phyloP scores from a whole-genome alignment of 371 early-diverging fungal genomes.

The Lichtheimia ramosa region DNA sequence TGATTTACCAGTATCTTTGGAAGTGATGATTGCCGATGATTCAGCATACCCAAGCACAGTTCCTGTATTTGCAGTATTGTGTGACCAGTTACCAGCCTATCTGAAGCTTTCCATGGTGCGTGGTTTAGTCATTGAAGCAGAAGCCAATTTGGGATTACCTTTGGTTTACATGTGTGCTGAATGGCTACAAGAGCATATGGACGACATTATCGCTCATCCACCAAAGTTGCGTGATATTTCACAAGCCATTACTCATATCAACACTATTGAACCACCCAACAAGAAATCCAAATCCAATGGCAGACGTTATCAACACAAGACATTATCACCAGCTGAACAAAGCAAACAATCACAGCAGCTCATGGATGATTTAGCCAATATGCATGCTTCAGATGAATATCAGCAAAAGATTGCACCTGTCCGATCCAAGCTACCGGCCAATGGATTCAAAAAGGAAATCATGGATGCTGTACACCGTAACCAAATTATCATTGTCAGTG shows the following conservation, averaged over 20 bases:
- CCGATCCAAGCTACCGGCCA: slow-evolving; percentile 69
- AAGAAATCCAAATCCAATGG: slow-evolving; percentile 11
- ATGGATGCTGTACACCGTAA: slow-evolving; percentile 49
- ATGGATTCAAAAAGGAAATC: slow-evolving; percentile 56
- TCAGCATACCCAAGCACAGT: slow-evolving; percentile 64
- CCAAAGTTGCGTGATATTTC: slow-evolving; percentile 59
- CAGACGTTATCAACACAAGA: not conserved
- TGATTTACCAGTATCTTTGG: slow-evolving; percentile 37
- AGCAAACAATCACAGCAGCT: slow-evolving; percentile 17
- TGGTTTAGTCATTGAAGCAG: slow-evolving; percentile 56
- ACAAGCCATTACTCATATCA: slow-evolving; percentile 27
- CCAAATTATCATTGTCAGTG: slow-evolving; percentile 65
- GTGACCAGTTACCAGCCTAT: slow-evolving; percentile 69
- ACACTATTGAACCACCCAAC: not conserved
- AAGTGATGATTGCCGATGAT: slow-evolving; percentile 53
- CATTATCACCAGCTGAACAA: slow-evolving; percentile 6
- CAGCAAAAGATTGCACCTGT: slow-evolving; percentile 42
- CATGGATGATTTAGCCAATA: slow-evolving; percentile 22
- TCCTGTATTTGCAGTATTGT: slow-evolving; percentile 66
- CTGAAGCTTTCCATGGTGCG: slow-evolving; percentile 67
- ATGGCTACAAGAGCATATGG: slow-evolving; percentile 68
- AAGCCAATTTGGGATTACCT: slow-evolving; percentile 60
- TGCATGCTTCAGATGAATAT: slow-evolving; percentile 43
- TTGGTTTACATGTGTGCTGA: slow-evolving; percentile 68
- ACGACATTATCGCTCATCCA: slow-evolving; percentile 58